Conservation (phyloP, 2,329 filamentous ascomycete species). For the Cercospora nicotianae region DNA sequence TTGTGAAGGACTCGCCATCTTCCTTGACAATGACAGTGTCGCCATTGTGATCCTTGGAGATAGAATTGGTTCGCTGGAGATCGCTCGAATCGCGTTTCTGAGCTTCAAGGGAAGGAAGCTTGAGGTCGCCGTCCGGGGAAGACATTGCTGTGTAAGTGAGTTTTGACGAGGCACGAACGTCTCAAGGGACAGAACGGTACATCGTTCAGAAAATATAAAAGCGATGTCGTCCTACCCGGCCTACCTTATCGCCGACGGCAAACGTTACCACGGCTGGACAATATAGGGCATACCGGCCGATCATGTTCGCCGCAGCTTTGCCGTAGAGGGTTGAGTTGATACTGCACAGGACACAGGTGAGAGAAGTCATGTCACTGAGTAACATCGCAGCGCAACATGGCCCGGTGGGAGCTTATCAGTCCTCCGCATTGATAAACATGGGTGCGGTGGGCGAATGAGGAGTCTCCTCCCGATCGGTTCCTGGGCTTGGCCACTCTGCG, state of each 20-base stretch:
- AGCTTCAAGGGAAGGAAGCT: conserved; percentile 15
- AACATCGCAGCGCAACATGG: not conserved
- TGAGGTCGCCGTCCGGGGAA: conserved; percentile 4
- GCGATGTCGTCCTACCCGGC: not conserved
- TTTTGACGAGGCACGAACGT: not conserved
- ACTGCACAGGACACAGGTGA: not conserved
- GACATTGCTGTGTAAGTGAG: not conserved
- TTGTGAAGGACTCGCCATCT: conserved; percentile 34
- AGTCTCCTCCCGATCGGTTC: not conserved
- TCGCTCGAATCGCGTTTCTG: conserved; percentile 12
- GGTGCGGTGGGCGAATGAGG: not conserved
- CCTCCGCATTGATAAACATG: not conserved
- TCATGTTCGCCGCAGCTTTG: conserved; percentile 4
- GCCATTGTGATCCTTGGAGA: conserved; percentile 24
- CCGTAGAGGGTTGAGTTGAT: not conserved
- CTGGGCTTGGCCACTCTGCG: not conserved
- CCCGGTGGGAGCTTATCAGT: conserved; percentile 2
- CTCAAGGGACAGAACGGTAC: not conserved
- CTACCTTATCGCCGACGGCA: not conserved
- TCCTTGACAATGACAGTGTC: conserved; percentile 26
- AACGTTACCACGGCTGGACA: not conserved
- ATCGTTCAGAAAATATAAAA: not conserved
- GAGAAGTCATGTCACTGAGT: conserved; percentile 7
- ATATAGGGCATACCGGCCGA: conserved; percentile 3
- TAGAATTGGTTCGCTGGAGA: conserved; percentile 19